A percentile compares a stretch with the other conserved stretches of the same genome.
Evolutionary conservation across 768 basidiomycete species (phyloP).

Genomic region (Suillus plorans): DNA sequence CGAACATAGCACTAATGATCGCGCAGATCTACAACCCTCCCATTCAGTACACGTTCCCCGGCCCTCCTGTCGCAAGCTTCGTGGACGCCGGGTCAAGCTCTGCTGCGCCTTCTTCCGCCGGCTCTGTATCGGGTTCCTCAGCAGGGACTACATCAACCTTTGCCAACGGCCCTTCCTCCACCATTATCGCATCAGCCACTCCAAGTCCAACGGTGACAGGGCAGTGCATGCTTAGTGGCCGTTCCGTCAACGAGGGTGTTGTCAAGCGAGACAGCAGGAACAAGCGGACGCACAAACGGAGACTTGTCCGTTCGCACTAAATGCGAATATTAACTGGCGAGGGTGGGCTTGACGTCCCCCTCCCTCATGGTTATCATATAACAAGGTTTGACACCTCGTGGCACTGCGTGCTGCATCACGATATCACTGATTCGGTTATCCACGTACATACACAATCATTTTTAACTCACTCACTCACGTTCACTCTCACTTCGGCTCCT

Average conservation of each 20-base stretch:
- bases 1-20: background rate
- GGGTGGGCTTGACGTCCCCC: background rate
- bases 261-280: conserved; percentile 18
- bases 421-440: background rate
- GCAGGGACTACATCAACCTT: background rate
- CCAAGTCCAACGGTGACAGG: conserved; percentile 8
- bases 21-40: conserved; percentile 31
- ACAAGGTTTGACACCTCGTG: background rate
- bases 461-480: background rate
- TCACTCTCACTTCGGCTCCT: background rate
- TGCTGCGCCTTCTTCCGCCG: conserved; percentile 13
- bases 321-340: background rate
- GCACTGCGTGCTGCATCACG: background rate
- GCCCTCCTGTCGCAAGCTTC: conserved; percentile 48
- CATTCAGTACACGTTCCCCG: conserved; percentile 50
- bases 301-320: conserved; percentile 17
- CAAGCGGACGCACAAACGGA: conserved; percentile 23
- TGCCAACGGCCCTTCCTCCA: background rate
- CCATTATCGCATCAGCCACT: conserved; percentile 2
- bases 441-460: background rate
- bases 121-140: conserved; percentile 18
- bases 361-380: background rate
- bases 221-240: conserved; percentile 20
- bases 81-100: conserved; percentile 20
- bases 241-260: conserved; percentile 12